phyloP scores from a whole-genome alignment of 768 basidiomycete genomes.

The Serpula lacrymans region DNA sequence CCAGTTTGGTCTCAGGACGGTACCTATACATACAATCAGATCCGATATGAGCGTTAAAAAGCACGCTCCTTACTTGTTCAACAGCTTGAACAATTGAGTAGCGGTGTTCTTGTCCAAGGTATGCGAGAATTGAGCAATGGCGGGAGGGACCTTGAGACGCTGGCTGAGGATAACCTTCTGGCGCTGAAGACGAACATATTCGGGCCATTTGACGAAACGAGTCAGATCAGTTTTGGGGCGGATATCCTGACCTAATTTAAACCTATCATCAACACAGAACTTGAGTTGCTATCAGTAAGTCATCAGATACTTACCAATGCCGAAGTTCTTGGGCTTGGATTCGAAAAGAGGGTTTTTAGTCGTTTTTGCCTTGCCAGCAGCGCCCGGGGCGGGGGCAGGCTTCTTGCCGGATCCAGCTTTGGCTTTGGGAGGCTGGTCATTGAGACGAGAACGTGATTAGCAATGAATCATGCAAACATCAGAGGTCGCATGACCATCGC shows the following conservation, averaged over 20 bases:
- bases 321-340: conserved; percentile 86
- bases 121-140: conserved; percentile 96
- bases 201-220: conserved; percentile 99
- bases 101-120: conserved; percentile 99
- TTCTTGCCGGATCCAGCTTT: conserved; percentile 76
- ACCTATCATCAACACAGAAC: background rate
- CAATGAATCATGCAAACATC: conserved; percentile 18
- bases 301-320: conserved; percentile 76
- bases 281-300: background rate
- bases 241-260: conserved; percentile 78
- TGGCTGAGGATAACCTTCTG: conserved; percentile 98
- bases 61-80: conserved; percentile 92
- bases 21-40: conserved; percentile 37
- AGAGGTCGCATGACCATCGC: conserved; percentile 25
- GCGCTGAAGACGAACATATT: conserved; percentile 95
- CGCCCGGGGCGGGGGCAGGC: conserved; percentile 81
- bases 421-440: conserved; percentile 83
- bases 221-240: conserved; percentile 87
- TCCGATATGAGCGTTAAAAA: background rate
- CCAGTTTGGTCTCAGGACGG: conserved; percentile 89
- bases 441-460: conserved; percentile 67
- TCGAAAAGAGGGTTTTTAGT: conserved; percentile 98
- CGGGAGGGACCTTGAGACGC: conserved; percentile 96
- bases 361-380: conserved; percentile 71
- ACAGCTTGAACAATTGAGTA: conserved; percentile 93